Conservation (phyloP, 139 green algal species). For the Chlorella sp. region DNA sequence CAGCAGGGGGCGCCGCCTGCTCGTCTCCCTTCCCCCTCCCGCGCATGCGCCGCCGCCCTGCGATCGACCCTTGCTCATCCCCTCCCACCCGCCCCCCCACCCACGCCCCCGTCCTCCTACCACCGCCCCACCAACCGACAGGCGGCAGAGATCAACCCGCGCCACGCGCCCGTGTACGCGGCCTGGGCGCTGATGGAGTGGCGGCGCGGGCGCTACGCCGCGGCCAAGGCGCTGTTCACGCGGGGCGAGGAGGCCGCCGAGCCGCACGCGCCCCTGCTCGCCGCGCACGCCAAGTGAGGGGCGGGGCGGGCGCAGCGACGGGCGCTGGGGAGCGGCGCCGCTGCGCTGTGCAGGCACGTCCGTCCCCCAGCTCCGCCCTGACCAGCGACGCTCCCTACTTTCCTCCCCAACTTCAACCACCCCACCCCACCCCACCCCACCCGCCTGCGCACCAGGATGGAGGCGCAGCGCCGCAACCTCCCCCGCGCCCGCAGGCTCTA, state of each 20-base stretch:
- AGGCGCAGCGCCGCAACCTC: conserved; percentile 44
- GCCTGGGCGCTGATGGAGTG: conserved; percentile 51
- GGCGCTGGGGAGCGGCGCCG: no score
- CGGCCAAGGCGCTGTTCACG: conserved; percentile 46
- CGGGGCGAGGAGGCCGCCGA: not conserved
- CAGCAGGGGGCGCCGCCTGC: no score
- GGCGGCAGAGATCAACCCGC: not conserved
- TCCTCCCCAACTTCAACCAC: not conserved
- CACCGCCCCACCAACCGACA: not conserved
- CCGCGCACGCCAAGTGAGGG: conserved; percentile 32
- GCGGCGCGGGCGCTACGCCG: conserved; percentile 40
- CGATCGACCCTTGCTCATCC: no score
- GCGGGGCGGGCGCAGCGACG: not conserved
- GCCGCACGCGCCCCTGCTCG: conserved; percentile 34
- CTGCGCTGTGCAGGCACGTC: no score
- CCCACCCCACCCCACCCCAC: not conserved
- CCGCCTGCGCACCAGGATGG: conserved; percentile 22
- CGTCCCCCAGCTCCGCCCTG: no score
- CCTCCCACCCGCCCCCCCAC: no score
- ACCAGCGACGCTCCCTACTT: not conserved
- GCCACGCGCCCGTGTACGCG: not conserved
- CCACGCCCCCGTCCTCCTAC: conserved; percentile 34
- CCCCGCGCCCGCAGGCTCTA: conserved; percentile 47
- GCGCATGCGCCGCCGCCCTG: no score
- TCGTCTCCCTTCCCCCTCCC: no score